These are phyloP conservation scores for Aspergillus mulundensis DNA, from an alignment of 495 filamentous ascomycete species.

Conservation along the genomic window DNA sequence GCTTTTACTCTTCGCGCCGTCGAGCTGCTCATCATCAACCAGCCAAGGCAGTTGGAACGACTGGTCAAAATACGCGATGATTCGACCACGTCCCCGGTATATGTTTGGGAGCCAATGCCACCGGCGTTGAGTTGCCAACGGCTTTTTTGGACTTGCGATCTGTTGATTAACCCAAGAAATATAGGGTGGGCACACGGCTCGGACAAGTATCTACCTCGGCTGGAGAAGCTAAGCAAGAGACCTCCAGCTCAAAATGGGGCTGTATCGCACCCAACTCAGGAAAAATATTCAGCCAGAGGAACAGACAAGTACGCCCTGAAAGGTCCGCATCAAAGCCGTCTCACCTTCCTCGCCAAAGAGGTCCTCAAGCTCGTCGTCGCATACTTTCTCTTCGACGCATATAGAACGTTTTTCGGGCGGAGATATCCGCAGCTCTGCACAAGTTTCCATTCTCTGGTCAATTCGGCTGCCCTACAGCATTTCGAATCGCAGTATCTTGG, in stretches of 20 bases:
- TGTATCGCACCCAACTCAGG: not conserved
- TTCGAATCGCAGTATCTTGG: not conserved
- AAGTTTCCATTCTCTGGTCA: conserved; percentile 1
- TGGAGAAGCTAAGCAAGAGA: not conserved
- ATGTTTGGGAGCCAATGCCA: conserved; percentile 16
- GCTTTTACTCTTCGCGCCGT: conserved; percentile 14
- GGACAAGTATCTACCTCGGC: conserved; percentile 8
- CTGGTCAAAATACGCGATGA: conserved; percentile 5
- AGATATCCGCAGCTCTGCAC: conserved; percentile 8
- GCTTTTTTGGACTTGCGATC: conserved; percentile 11
- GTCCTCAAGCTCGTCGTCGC: not conserved
- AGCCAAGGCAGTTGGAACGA: conserved; percentile 7
- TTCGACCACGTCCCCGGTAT: not conserved
- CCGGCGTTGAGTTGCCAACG: conserved; percentile 5
- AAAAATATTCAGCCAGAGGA: not conserved
- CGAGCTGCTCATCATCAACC: conserved; percentile 13
- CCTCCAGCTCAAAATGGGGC: not conserved
- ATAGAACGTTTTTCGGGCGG: conserved; percentile 11
- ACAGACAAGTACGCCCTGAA: not conserved
- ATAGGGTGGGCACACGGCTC: conserved; percentile 21
- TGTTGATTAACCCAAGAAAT: conserved; percentile 16
- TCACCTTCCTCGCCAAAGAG: conserved; percentile 6
- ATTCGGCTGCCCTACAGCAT: not conserved
- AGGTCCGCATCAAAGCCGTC: not conserved
- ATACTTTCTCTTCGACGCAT: conserved; percentile 13